phyloP scores from a whole-genome alignment of 2,329 filamentous ascomycete genomes.

The Fusarium liriodendri region DNA sequence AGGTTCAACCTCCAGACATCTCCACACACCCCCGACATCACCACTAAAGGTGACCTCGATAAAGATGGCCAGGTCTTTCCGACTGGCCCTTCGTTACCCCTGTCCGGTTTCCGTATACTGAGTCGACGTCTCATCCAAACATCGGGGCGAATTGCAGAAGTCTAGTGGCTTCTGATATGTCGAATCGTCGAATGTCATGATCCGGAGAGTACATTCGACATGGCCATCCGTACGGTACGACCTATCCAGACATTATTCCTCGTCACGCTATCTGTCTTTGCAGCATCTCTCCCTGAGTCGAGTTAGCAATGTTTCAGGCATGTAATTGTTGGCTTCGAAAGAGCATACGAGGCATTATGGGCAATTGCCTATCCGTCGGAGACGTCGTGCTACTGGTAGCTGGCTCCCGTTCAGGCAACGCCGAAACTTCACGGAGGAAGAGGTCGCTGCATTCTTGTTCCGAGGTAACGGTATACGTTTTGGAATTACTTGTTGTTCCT shows the following conservation, averaged over 20 bases:
- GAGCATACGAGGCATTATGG: conserved; percentile 26
- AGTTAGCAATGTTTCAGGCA: not conserved
- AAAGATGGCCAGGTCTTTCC: not conserved
- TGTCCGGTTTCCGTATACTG: not conserved
- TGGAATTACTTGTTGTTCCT: conserved; percentile 4
- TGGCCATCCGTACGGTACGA: conserved; percentile 46
- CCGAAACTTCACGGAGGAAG: conserved; percentile 38
- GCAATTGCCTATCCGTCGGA: conserved; percentile 9
- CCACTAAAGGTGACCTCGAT: not conserved
- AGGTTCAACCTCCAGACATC: too few relatives aligned
- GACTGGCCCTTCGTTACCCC: not conserved
- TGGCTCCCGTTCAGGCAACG: conserved; percentile 43
- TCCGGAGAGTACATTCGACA: conserved; percentile 38
- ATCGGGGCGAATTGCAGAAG: not conserved
- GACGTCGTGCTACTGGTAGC: not conserved
- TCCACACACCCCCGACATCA: not conserved
- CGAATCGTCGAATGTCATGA: conserved; percentile 17
- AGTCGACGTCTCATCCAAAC: not conserved
- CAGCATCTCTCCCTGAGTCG: not conserved
- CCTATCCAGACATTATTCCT: conserved; percentile 47
- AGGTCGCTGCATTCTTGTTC: conserved; percentile 43
- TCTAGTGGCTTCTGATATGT: not conserved
- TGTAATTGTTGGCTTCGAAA: not conserved
- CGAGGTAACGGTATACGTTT: conserved; percentile 31
- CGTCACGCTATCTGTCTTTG: conserved; percentile 17